Conservation (phyloP, 177 flowering plant species). For the Vitis hybrid region DNA sequence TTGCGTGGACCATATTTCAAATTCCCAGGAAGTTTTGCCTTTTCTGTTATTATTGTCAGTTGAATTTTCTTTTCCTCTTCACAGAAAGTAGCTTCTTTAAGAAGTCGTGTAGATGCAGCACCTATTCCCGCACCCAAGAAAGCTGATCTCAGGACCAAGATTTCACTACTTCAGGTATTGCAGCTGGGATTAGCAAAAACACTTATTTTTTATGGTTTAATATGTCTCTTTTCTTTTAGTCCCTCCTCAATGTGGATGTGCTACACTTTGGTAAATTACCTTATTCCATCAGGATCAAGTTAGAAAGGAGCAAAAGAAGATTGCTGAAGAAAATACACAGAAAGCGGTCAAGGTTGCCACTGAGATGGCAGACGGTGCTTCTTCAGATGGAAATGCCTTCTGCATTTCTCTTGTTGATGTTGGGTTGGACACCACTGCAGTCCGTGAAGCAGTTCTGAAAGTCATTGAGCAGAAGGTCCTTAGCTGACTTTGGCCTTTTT, state of each 20-base stretch:
- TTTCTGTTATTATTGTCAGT: background rate
- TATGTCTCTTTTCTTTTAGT: background rate
- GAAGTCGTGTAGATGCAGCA: conserved; percentile 68
- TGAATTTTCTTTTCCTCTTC: background rate
- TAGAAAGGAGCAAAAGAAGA: conserved; percentile 77
- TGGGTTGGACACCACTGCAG: conserved; percentile 79
- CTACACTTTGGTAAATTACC: background rate
- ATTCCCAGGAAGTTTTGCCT: too few relatives aligned
- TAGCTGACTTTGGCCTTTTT: background rate
- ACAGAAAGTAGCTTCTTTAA: conserved; percentile 83
- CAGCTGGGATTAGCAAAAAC: too few relatives aligned
- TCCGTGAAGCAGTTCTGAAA: conserved; percentile 87
- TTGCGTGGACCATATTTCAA: too few relatives aligned
- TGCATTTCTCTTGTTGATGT: conserved; percentile 73
- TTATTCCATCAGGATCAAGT: conserved; percentile 55
- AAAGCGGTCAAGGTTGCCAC: conserved; percentile 64
- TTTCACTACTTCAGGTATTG: conserved; percentile 70
- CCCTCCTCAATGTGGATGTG: background rate
- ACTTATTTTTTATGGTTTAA: too few relatives aligned
- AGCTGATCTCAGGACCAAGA: conserved; percentile 66
- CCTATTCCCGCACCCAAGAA: conserved; percentile 84
- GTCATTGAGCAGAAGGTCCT: conserved; percentile 70
- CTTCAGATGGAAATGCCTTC: conserved; percentile 69
- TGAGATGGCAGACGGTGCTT: conserved; percentile 68
- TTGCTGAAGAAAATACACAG: conserved; percentile 69